These are phyloP conservation scores for Actinomortierella wolfii DNA, from an alignment of 371 early-diverging fungal genomes.

Conservation along the genomic window DNA sequence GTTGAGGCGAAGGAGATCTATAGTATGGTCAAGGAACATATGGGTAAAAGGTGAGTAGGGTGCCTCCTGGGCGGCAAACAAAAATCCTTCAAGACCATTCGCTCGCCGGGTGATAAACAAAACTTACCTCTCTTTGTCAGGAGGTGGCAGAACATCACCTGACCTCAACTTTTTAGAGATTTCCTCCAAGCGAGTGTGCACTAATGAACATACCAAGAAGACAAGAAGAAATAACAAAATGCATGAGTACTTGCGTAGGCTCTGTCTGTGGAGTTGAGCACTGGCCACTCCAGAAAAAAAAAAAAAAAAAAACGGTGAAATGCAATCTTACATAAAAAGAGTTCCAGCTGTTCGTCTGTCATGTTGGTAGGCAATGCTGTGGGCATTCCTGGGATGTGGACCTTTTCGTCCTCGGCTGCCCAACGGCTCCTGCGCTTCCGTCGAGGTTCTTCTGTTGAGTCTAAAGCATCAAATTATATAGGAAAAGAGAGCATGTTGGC, in stretches of 20 bases:
- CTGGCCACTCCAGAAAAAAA: background rate
- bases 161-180: constrained; percentile 79
- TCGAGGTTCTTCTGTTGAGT: constrained; percentile 48
- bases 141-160: constrained; percentile 79
- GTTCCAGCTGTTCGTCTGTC: constrained; percentile 80
- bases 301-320: background rate
- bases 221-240: background rate
- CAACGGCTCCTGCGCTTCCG: constrained; percentile 81
- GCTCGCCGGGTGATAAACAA: background rate
- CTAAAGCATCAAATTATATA: constrained; percentile 2
- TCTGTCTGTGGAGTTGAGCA: background rate
- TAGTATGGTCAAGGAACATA: too few species aligned
- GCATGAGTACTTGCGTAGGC: background rate
- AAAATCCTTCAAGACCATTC: too few species aligned
- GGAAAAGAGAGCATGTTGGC: too few species aligned
- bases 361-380: constrained; percentile 81
- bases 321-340: constrained; percentile 71
- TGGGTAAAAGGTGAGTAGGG: too few species aligned
- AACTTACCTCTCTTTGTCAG: constrained; percentile 67
- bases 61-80: too few species aligned
- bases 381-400: constrained; percentile 79
- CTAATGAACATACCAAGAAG: constrained; percentile 33
- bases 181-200: constrained; percentile 90
- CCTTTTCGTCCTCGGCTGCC: constrained; percentile 78
- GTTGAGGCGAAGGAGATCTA: constrained; percentile 94